Evolutionary conservation across 495 filamentous ascomycete genomes (phyloP).

Genomic region (Aspergillus taichungensis): DNA sequence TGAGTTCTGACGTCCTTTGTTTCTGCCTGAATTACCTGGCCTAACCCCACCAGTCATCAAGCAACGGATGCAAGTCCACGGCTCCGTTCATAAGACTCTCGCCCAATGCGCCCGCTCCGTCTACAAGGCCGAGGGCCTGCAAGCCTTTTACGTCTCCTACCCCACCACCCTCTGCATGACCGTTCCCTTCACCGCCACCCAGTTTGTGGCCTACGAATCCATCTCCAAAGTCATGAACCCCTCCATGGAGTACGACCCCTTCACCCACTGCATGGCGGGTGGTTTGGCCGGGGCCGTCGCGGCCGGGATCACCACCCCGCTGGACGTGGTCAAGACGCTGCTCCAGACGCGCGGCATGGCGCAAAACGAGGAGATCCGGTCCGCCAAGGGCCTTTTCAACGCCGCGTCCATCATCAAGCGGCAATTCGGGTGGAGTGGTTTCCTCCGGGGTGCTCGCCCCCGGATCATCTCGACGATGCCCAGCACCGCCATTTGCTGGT

Average conservation of each 20-base stretch:
- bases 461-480: constrained; percentile 95
- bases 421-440: constrained; percentile 76
- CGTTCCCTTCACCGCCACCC: constrained; percentile 90
- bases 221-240: constrained; percentile 92
- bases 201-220: constrained; percentile 96
- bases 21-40: neutral
- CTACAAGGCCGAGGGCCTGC: constrained; percentile 78
- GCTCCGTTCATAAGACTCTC: constrained; percentile 82
- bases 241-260: constrained; percentile 71
- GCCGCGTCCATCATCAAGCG: constrained; percentile 76
- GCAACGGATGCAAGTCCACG: constrained; percentile 97
- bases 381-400: constrained; percentile 71
- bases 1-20: constrained; percentile 32
- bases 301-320: constrained; percentile 84
- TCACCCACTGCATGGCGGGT: constrained; percentile 86
- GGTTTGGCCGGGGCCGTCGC: constrained; percentile 89
- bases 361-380: constrained; percentile 70
- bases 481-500: constrained; percentile 98
- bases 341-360: constrained; percentile 86
- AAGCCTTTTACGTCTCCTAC: constrained; percentile 97
- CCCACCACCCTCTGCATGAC: constrained; percentile 98
- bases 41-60: constrained; percentile 70
- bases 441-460: constrained; percentile 86
- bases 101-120: constrained; percentile 76
- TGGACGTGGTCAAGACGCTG: constrained; percentile 97